phyloP scores from a whole-genome alignment of 345 rosid species.

The Ceriops zippeliana region DNA sequence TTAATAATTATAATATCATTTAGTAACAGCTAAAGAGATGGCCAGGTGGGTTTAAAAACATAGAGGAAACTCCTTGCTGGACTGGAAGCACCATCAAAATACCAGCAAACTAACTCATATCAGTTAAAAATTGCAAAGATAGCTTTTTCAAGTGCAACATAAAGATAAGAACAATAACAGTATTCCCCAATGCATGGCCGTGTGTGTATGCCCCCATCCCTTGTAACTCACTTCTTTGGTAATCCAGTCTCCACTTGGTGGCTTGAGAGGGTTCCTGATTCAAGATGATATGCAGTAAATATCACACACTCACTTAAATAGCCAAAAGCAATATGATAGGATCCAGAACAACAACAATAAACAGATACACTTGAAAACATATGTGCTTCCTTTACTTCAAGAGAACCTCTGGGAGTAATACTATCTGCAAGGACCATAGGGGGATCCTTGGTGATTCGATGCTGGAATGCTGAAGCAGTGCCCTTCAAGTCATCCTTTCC shows the following conservation, averaged over 20 bases:
- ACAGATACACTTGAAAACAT: constrained; percentile 21
- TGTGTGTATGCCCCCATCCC: constrained; percentile 3
- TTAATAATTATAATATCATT: not conserved
- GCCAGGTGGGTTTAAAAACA: not conserved
- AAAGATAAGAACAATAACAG: not conserved
- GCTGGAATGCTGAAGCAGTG: constrained; percentile 19
- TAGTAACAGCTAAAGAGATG: constrained; percentile 9
- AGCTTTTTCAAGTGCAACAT: not conserved
- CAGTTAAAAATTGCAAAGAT: not conserved
- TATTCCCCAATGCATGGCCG: not conserved
- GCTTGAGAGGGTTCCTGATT: constrained; percentile 40
- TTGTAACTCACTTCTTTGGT: constrained; percentile 45
- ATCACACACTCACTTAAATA: constrained; percentile 2
- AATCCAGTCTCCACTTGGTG: constrained; percentile 33
- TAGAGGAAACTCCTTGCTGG: not conserved
- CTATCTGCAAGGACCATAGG: constrained; percentile 6
- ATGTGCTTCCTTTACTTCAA: constrained; percentile 36
- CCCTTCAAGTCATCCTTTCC: constrained; percentile 20
- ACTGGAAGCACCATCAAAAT: constrained; percentile 1
- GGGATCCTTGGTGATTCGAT: constrained; percentile 17
- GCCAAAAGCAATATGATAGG: constrained; percentile 13
- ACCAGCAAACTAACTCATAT: not conserved
- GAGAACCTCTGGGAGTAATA: constrained; percentile 18
- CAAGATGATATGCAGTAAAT: constrained; percentile 17
- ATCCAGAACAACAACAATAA: constrained; percentile 13